Base-by-base conservation (phyloP, 768 basidiomycete genomes). In the Leccinellum rugosiceps region DNA sequence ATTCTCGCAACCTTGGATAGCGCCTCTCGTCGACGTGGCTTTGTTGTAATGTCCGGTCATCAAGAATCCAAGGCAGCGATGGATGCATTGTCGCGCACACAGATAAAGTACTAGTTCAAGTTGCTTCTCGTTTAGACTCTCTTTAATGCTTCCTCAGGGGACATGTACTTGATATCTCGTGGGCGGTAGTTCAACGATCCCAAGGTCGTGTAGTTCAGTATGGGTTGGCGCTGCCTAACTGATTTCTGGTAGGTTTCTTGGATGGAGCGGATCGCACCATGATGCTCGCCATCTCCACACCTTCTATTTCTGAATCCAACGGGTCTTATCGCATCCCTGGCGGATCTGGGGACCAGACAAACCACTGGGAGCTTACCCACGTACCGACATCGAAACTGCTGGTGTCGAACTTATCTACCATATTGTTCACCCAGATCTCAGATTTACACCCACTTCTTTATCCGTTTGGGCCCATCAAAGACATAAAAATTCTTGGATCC, bases 151-250 rank as follows among this genome's bases (percentile, higher is more conserved):
- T 50, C 43, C 38, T 50, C 41, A 91, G 87, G 66, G 88, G 89
- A 7, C 86, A 91, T 65, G 77, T 80, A 19, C 82, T 92, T 47
- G 90, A 92, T 67, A 82, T 92, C 52, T 91, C 90, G 6, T 92
- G 90, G 90, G 90, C 90, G 17, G 90, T 92, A 23, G 90, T 92
- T 35, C 90, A 92, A 62, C 88, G 90, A 46, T 92, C 90, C 60
- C 85, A 87, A 79, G 90, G 89, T 88, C 32, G 19, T 56, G 34
- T 61, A 3, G 6, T 7, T 3, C 30, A 23, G 11, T 31, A 34
- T 30, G 1, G 52, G 28, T 52, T 34, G 34, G 10, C 35, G 49
- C 55, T 35, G 17, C 52, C 53, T 59, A 30, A 61, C 43, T 53
- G 23, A 23, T 52, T 59, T 19, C 4, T 59, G 8, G 14, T 28